Evolutionary conservation across 164 flowering plant genomes (phyloP).

Genomic region (Macadamia integrifolia): DNA sequence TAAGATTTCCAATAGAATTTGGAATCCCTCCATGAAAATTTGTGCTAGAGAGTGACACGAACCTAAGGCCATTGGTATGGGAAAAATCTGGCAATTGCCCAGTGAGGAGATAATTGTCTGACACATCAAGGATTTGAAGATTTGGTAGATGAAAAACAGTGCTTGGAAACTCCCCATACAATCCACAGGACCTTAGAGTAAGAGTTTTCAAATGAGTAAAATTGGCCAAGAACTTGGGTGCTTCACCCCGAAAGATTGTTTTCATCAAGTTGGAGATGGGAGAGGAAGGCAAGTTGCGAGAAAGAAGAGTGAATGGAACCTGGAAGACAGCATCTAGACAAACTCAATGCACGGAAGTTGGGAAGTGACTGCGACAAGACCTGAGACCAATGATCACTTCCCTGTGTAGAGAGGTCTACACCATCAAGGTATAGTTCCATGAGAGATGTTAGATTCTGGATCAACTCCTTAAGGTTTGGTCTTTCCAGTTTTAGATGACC

Average conservation of each 20-base stretch:
- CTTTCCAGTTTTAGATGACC: too few species aligned
- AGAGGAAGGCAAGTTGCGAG: not conserved
- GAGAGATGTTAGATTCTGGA: too few species aligned
- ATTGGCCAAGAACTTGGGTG: conserved; percentile 15
- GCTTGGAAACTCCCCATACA: not conserved
- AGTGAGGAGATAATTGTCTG: not conserved
- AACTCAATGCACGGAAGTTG: too few species aligned
- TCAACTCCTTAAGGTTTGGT: too few species aligned
- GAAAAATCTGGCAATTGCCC: not conserved
- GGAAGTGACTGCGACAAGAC: too few species aligned
- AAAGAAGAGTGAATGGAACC: conserved; percentile 2
- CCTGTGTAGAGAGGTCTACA: too few species aligned
- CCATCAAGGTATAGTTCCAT: too few species aligned
- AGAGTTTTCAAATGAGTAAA: conserved; percentile 13
- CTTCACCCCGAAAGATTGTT: conserved; percentile 9
- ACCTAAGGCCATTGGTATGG: not conserved
- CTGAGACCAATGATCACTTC: too few species aligned
- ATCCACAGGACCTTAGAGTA: not conserved
- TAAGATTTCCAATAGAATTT: not conserved
- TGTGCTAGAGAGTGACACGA: not conserved
- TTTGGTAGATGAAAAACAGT: conserved; percentile 1
- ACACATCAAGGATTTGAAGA: not conserved
- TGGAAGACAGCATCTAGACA: not conserved
- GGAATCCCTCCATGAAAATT: not conserved
- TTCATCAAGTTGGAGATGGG: not conserved